phyloP scores from a whole-genome alignment of 345 rosid species.

The Viola odorata region DNA sequence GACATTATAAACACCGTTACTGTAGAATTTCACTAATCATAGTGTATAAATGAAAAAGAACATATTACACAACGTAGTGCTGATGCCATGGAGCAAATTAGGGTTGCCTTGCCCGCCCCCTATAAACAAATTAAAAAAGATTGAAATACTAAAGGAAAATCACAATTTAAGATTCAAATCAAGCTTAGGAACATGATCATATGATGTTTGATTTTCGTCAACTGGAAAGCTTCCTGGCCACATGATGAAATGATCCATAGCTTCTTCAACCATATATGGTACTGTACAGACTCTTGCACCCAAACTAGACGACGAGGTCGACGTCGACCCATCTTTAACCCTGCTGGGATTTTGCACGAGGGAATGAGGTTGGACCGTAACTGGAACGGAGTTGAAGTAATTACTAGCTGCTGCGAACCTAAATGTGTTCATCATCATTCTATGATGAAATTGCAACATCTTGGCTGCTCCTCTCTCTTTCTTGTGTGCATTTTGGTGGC shows the following conservation, averaged over 20 bases:
- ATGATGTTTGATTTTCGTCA: slow-evolving; percentile 16
- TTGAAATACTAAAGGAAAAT: background rate
- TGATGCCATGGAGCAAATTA: too few species aligned
- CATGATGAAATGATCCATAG: slow-evolving; percentile 12
- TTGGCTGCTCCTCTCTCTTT: slow-evolving; percentile 21
- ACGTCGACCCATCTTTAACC: slow-evolving; percentile 19
- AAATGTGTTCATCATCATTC: slow-evolving; percentile 27
- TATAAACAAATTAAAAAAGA: background rate
- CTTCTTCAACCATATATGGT: slow-evolving; percentile 20
- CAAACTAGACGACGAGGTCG: slow-evolving; percentile 18
- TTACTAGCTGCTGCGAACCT: slow-evolving; percentile 4
- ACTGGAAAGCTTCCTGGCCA: slow-evolving; percentile 46
- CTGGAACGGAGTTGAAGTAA: slow-evolving; percentile 13
- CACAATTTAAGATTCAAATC: slow-evolving; percentile 40
- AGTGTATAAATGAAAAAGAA: too few species aligned
- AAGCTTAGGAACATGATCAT: slow-evolving; percentile 18
- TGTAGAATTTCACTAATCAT: too few species aligned
- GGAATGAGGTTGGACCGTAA: slow-evolving; percentile 38
- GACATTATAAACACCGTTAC: too few species aligned
- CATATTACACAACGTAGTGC: too few species aligned
- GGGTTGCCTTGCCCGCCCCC: too few species aligned
- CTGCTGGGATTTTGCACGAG: slow-evolving; percentile 27
- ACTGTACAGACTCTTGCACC: background rate
- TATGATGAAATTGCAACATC: slow-evolving; percentile 20
- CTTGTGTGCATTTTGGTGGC: slow-evolving; percentile 28